These are phyloP conservation scores for Diaporthe sp. DNA, from an alignment of 2,329 filamentous ascomycete genomes.

Conservation along the genomic window DNA sequence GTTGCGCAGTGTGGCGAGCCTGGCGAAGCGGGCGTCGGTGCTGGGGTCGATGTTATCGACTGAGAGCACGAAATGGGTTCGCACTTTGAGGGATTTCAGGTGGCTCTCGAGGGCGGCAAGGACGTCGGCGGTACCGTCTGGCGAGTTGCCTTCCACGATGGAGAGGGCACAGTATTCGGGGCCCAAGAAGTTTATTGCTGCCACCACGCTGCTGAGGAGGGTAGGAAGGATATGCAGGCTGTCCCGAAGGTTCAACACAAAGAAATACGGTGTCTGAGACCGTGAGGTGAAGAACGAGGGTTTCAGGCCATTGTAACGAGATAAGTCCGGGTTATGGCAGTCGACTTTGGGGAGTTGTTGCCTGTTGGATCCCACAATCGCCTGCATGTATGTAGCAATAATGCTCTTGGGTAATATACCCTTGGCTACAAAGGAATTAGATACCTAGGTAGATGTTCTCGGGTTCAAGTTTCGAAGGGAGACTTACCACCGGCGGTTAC, in stretches of 20 bases:
- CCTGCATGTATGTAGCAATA: background rate
- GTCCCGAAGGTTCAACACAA: constrained; percentile 54
- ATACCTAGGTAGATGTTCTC: background rate
- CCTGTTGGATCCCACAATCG: background rate
- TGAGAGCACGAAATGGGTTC: constrained; percentile 52
- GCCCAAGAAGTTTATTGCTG: constrained; percentile 63
- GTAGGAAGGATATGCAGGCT: constrained; percentile 49
- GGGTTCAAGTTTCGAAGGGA: background rate
- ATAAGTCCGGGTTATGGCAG: background rate
- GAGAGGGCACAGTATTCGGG: constrained; percentile 64
- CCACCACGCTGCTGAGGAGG: constrained; percentile 60
- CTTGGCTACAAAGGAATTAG: background rate
- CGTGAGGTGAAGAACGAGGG: background rate
- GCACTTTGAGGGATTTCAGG: constrained; percentile 51
- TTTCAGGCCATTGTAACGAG: background rate
- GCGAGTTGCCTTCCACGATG: constrained; percentile 67
- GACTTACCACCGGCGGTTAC: background rate
- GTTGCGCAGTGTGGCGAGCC: constrained; percentile 11
- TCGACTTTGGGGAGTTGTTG: background rate
- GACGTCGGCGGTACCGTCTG: constrained; percentile 61
- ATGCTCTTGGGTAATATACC: background rate
- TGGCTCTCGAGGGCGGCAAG: constrained; percentile 46
- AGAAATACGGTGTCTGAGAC: constrained; percentile 47
- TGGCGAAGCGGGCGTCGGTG: constrained; percentile 20
- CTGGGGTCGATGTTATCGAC: constrained; percentile 53